Conservation (phyloP, 805 yeast genomes). For the Wickerhamiella musiphila region DNA sequence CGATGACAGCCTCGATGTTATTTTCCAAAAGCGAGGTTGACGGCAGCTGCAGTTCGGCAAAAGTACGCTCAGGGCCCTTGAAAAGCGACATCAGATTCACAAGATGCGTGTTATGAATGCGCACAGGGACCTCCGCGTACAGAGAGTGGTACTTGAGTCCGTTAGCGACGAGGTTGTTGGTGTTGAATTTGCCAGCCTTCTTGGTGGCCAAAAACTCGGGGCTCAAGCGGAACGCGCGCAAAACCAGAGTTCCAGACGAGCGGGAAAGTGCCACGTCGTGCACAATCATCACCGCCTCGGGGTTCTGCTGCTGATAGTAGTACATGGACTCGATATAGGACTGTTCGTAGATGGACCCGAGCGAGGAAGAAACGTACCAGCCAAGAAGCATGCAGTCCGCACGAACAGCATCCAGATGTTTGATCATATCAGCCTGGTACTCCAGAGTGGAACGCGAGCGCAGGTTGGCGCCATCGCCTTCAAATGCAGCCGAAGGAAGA, state of each 20-base stretch:
- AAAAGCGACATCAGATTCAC: slow-evolving; percentile 34
- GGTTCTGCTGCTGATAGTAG: slow-evolving; percentile 40
- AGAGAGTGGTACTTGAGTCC: slow-evolving; percentile 47
- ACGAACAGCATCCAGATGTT: slow-evolving; percentile 42
- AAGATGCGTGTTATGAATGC: slow-evolving; percentile 50
- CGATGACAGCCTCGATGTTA: slow-evolving; percentile 44
- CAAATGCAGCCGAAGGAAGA: slow-evolving; percentile 36
- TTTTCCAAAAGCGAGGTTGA: slow-evolving; percentile 26
- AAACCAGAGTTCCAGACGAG: slow-evolving; percentile 39
- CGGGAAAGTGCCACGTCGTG: slow-evolving; percentile 49
- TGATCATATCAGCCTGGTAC: slow-evolving; percentile 52
- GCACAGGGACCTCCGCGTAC: slow-evolving; percentile 53
- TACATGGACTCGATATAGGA: slow-evolving; percentile 49
- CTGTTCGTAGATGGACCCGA: slow-evolving; percentile 53
- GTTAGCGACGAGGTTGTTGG: slow-evolving; percentile 42
- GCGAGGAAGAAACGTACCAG: slow-evolving; percentile 57
- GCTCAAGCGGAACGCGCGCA: slow-evolving; percentile 55
- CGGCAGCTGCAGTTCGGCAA: slow-evolving; percentile 26
- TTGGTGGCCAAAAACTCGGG: slow-evolving; percentile 37
- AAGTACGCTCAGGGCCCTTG: slow-evolving; percentile 13
- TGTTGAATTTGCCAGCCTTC: slow-evolving; percentile 40
- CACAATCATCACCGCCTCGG: slow-evolving; percentile 34
- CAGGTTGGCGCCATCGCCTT: slow-evolving; percentile 46
- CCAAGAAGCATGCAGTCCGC: slow-evolving; percentile 59
- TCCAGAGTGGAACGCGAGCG: slow-evolving; percentile 43